These are phyloP conservation scores for Platanus orientalis DNA, from an alignment of 164 flowering plant genomes.

Conservation along the genomic window DNA sequence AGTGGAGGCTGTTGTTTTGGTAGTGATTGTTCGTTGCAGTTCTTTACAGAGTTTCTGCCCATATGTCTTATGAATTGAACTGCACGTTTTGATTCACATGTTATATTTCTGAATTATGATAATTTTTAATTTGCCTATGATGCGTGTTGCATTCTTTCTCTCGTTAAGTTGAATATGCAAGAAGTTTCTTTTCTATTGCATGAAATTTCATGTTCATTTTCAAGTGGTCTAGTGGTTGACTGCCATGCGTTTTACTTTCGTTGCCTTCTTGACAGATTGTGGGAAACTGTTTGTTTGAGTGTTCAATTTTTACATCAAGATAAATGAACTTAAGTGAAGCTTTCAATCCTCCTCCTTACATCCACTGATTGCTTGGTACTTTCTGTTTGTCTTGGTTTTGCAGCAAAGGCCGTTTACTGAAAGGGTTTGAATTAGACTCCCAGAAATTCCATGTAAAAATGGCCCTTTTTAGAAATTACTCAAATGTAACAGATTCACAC, in stretches of 20 bases:
- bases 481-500: slow-evolving; percentile 40
- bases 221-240: neutral
- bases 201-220: too few relatives aligned
- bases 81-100: neutral
- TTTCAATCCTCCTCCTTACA: neutral
- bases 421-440: slow-evolving; percentile 8
- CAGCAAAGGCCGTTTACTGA: slow-evolving; percentile 4
- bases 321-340: neutral
- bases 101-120: neutral
- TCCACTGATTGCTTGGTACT: neutral
- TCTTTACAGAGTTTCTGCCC: neutral
- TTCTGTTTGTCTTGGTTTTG: neutral
- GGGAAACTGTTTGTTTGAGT: too few relatives aligned
- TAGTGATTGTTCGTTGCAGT: neutral
- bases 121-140: neutral
- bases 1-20: too few relatives aligned
- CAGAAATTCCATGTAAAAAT: slow-evolving; percentile 39
- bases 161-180: neutral
- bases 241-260: too few relatives aligned
- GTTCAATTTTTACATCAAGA: neutral
- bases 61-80: neutral
- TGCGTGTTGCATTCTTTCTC: too few relatives aligned
- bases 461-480: slow-evolving; percentile 65
- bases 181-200: neutral
- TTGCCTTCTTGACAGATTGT: slow-evolving; percentile 1